phyloP scores from a whole-genome alignment of 1,139 yeast genomes.

The Sugiyamaella castrensis region DNA sequence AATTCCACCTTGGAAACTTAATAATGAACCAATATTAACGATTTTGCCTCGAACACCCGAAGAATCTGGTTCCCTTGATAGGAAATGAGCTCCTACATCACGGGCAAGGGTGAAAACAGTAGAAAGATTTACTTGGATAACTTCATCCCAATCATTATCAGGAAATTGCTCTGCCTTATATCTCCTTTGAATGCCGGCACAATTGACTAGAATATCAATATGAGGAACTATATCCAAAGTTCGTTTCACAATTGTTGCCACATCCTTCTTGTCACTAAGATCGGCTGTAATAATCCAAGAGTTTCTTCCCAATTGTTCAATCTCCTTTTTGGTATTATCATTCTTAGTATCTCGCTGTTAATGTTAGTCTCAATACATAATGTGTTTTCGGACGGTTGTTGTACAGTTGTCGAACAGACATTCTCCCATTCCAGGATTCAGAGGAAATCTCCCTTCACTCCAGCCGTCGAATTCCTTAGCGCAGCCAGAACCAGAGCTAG shows the following conservation, averaged over 20 bases:
- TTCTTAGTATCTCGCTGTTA: constrained; percentile 20
- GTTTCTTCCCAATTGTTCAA: constrained; percentile 32
- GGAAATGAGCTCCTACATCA: constrained; percentile 47
- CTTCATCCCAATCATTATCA: constrained; percentile 44
- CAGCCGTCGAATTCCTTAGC: too few species aligned
- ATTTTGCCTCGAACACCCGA: constrained; percentile 56
- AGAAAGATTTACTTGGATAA: constrained; percentile 49
- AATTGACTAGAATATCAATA: constrained; percentile 52
- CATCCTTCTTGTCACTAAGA: constrained; percentile 32
- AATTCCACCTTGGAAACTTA: constrained; percentile 46
- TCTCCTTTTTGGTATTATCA: constrained; percentile 22
- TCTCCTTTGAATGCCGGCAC: constrained; percentile 52
- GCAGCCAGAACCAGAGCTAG: too few species aligned
- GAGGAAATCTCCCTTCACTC: too few species aligned
- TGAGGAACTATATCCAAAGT: constrained; percentile 37
- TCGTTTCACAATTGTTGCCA: constrained; percentile 33
- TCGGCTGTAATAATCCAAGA: constrained; percentile 32
- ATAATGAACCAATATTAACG: constrained; percentile 58
- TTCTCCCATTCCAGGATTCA: too few species aligned
- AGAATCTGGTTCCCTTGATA: constrained; percentile 33
- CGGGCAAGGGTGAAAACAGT: constrained; percentile 48
- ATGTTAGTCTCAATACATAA: too few species aligned
- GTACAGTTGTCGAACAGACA: too few species aligned
- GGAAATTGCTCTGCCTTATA: constrained; percentile 41
- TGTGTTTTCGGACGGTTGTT: background rate